Evolutionary conservation across 352 stramenopile species (phyloP).

Genomic region (Nothophytophthora sp.): DNA sequence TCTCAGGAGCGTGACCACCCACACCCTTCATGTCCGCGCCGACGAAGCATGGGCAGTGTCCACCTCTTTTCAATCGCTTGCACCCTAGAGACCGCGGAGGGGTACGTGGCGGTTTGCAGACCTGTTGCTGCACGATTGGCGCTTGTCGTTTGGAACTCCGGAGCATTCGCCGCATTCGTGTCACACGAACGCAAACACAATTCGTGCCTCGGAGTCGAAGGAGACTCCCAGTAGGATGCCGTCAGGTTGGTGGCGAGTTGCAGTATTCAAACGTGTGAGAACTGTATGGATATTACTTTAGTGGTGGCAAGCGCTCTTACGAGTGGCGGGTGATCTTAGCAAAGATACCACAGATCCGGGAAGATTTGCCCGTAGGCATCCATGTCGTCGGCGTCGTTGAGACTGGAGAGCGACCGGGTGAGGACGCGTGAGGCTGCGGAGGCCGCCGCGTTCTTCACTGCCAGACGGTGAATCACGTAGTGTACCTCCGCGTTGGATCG

Average conservation of each 20-base stretch:
- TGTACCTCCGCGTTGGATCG: constrained; percentile 30
- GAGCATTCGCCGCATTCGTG: background rate
- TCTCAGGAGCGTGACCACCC: too few relatives aligned
- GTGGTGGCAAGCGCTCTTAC: background rate
- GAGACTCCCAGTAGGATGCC: too few relatives aligned
- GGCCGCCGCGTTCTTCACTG: constrained; percentile 28
- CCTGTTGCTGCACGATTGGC: constrained; percentile 4
- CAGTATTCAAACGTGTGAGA: background rate
- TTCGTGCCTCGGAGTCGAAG: too few relatives aligned
- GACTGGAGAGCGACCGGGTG: constrained; percentile 26
- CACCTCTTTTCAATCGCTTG: too few relatives aligned
- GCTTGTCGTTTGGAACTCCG: background rate
- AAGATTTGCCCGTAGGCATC: constrained; percentile 46
- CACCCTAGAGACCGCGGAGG: background rate
- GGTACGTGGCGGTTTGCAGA: constrained; percentile 8
- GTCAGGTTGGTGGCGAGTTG: too few relatives aligned
- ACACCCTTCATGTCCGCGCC: too few relatives aligned
- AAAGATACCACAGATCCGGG: constrained; percentile 53
- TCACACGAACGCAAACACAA: background rate
- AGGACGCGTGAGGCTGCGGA: constrained; percentile 26
- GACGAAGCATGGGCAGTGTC: background rate
- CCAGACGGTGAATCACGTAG: constrained; percentile 45
- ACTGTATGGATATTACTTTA: constrained; percentile 16
- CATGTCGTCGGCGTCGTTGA: constrained; percentile 55
- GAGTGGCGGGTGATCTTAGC: constrained; percentile 16